Evolutionary conservation across 1,284 basidiomycete genomes (phyloP).

Genomic region (Naganishia sp.): DNA sequence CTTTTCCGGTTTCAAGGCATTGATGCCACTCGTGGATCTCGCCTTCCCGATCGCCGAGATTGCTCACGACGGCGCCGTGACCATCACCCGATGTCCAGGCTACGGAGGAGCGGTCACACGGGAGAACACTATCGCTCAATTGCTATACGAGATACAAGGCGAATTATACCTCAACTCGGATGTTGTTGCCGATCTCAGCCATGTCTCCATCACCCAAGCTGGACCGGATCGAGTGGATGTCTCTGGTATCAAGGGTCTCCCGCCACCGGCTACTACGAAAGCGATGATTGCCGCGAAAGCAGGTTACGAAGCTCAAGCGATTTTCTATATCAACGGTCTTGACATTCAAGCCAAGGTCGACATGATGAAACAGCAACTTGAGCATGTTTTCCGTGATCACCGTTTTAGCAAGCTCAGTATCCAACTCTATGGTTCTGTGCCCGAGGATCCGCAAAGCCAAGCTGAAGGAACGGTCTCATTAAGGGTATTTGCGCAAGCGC

Average conservation of each 20-base stretch:
- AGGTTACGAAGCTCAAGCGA: constrained; percentile 39
- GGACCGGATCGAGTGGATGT: constrained; percentile 38
- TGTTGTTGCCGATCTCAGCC: constrained; percentile 38
- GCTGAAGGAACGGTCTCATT: constrained; percentile 37
- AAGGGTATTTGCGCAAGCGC: constrained; percentile 39
- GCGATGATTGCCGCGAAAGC: constrained; percentile 38
- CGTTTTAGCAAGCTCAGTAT: constrained; percentile 35
- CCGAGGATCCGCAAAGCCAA: constrained; percentile 35
- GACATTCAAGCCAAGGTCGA: constrained; percentile 39
- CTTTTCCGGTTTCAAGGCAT: constrained; percentile 37
- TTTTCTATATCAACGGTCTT: constrained; percentile 36
- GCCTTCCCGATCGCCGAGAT: constrained; percentile 43
- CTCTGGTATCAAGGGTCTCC: constrained; percentile 35
- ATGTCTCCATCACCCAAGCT: constrained; percentile 34
- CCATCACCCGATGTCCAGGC: constrained; percentile 36
- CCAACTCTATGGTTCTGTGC: constrained; percentile 38
- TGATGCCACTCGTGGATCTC: constrained; percentile 37
- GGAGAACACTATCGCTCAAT: constrained; percentile 26
- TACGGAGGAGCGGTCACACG: constrained; percentile 24
- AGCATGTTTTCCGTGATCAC: constrained; percentile 19
- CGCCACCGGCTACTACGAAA: constrained; percentile 42
- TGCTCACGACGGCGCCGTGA: constrained; percentile 35
- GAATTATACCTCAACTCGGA: constrained; percentile 42
- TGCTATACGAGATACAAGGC: constrained; percentile 34
- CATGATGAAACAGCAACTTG: constrained; percentile 36